phyloP scores from a whole-genome alignment of 495 filamentous ascomycete species.

The Penicillium paxilli region DNA sequence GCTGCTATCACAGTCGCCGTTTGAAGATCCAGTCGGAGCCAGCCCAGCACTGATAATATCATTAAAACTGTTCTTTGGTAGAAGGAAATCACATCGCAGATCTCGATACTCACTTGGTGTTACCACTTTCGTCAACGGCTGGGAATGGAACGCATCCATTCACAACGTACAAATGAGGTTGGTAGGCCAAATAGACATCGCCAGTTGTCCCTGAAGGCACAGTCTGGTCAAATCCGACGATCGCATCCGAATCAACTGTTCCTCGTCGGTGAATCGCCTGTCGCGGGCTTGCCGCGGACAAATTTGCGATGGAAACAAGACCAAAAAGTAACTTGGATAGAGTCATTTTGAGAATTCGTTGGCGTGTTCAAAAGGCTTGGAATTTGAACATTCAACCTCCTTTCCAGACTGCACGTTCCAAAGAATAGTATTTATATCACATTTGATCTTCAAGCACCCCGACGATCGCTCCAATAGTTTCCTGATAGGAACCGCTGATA shows the following conservation, averaged over 20 bases:
- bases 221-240: constrained; percentile 49
- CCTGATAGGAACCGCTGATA: neutral
- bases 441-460: too few species aligned
- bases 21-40: constrained; percentile 29
- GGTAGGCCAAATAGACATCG: constrained; percentile 46
- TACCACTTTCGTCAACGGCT: constrained; percentile 48
- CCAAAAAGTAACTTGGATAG: neutral
- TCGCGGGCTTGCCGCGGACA: constrained; percentile 2
- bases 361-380: too few species aligned
- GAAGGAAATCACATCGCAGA: neutral
- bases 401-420: too few species aligned
- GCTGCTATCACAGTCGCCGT: constrained; percentile 43
- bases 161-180: constrained; percentile 50
- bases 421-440: too few species aligned
- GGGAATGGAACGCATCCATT: constrained; percentile 59
- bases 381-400: too few species aligned
- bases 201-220: constrained; percentile 44
- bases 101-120: constrained; percentile 42
- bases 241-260: constrained; percentile 39
- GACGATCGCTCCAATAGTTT: neutral
- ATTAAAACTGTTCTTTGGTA: neutral
- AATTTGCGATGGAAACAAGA: constrained; percentile 17
- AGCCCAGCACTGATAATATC: constrained; percentile 41
- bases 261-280: constrained; percentile 20
- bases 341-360: too few species aligned